phyloP scores from a whole-genome alignment of 164 flowering plant species.

The Umbilicus rupestris region DNA sequence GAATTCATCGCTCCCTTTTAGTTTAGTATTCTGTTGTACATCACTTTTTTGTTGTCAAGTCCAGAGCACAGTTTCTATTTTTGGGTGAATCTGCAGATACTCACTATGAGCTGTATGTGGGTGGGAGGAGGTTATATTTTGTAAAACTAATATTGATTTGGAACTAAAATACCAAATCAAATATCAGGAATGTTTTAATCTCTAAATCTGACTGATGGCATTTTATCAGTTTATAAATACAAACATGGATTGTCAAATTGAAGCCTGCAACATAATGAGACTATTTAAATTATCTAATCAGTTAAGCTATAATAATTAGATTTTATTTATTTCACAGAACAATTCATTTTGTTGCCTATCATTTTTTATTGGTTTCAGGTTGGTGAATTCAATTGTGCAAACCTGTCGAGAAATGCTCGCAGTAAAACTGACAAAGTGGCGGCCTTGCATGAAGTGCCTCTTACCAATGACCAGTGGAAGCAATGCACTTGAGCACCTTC shows the following conservation, averaged over 20 bases:
- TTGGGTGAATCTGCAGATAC: neutral
- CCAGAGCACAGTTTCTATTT: neutral
- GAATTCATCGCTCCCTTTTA: neutral
- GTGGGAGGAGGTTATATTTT: neutral
- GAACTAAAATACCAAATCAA: neutral
- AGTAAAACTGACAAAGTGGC: too few species aligned
- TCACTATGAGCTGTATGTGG: neutral
- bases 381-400: neutral
- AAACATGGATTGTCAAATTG: too few species aligned
- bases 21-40: neutral
- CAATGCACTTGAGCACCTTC: too few species aligned
- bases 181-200: neutral
- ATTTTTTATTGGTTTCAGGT: neutral
- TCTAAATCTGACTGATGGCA: neutral
- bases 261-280: too few species aligned
- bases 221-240: neutral
- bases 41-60: neutral
- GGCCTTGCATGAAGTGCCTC: too few species aligned
- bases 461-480: too few species aligned
- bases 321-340: too few species aligned
- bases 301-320: too few species aligned
- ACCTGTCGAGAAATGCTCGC: too few species aligned
- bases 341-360: neutral
- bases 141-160: neutral
- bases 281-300: too few species aligned